Percentiles rank a stretch among this genome's conserved stretches.
phyloP scores from a whole-genome alignment of 768 basidiomycete genomes.

The Termitomyces sp. region DNA sequence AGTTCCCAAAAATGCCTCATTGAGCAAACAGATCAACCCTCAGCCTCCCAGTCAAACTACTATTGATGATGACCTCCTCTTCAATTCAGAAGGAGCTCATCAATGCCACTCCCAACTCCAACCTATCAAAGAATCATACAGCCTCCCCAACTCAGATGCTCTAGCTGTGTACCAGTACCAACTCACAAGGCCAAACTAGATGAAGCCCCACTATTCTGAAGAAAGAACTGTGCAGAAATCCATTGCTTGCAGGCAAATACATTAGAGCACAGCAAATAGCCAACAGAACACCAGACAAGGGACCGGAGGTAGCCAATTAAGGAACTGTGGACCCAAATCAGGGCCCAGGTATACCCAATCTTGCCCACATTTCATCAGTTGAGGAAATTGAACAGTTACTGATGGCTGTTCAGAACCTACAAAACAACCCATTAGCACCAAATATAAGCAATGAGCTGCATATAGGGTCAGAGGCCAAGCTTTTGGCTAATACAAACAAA shows the following conservation, averaged over 20 bases:
- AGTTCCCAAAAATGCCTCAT: no score
- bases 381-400: neutral
- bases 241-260: neutral
- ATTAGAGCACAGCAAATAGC: neutral
- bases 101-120: neutral
- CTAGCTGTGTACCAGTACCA: neutral
- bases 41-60: neutral
- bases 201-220: neutral
- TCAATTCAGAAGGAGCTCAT: neutral
- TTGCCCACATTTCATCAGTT: neutral
- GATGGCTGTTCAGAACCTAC: neutral
- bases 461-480: neutral
- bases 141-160: neutral
- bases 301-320: neutral
- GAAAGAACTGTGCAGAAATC: neutral
- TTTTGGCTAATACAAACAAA: neutral
- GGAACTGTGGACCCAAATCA: neutral
- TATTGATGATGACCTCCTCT: neutral
- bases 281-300: neutral
- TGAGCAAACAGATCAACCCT: neutral
- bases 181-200: neutral
- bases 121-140: neutral
- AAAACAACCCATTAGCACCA: neutral
- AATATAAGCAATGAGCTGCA: neutral
- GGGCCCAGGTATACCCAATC: neutral